Conservation (phyloP, 2,329 filamentous ascomycete species). For the Hyphodiscus sp. region DNA sequence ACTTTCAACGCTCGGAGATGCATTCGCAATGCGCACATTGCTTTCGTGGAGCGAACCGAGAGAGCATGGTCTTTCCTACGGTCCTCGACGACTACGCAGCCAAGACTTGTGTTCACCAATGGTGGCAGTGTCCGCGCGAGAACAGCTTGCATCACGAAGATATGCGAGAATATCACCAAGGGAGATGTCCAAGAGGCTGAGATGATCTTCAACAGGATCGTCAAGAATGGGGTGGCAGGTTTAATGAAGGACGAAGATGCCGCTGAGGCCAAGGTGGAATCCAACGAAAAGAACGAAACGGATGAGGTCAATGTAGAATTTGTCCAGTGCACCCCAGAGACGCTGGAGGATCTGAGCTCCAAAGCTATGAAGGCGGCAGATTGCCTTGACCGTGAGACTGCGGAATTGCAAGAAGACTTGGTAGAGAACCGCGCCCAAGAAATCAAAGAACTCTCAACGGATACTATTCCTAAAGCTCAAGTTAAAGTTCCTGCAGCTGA, state of each 20-base stretch:
- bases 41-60: conserved; percentile 40
- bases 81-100: conserved; percentile 39
- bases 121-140: conserved; percentile 52
- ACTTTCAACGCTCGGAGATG: conserved; percentile 34
- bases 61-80: conserved; percentile 46
- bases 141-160: conserved; percentile 46
- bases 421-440: neutral
- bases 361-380: conserved; percentile 54
- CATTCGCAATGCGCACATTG: conserved; percentile 46
- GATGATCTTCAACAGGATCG: conserved; percentile 42
- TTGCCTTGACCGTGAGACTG: conserved; percentile 49
- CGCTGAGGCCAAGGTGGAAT: conserved; percentile 1
- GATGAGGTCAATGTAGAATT: conserved; percentile 20
- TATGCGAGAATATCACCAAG: conserved; percentile 45
- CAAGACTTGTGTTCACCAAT: conserved; percentile 53
- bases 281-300: neutral
- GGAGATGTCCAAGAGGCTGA: conserved; percentile 46
- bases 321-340: conserved; percentile 1
- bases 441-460: neutral
- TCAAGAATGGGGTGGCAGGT: conserved; percentile 43
- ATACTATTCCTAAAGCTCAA: neutral
- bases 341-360: conserved; percentile 40
- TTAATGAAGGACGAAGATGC: conserved; percentile 22
- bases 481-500: neutral
- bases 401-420: conserved; percentile 38